These are phyloP conservation scores for Angomonas ambiguus DNA, from an alignment of 208 protist genomes.

Conservation along the genomic window DNA sequence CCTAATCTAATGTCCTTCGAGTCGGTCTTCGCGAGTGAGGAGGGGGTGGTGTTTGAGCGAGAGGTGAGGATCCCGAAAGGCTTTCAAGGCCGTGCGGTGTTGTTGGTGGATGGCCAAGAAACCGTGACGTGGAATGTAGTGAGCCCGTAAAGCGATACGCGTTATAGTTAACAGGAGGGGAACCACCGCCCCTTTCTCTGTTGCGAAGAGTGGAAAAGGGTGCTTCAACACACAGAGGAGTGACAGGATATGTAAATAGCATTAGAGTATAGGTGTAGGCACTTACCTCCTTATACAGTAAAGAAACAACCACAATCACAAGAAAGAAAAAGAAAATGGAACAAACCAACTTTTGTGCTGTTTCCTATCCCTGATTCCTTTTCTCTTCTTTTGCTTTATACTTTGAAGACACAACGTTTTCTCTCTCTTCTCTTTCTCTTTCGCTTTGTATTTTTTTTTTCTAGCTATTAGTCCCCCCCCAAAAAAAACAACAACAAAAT, in stretches of 20 bases:
- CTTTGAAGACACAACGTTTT: constrained; percentile 8
- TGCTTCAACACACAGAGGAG: too few species aligned
- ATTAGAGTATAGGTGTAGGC: too few species aligned
- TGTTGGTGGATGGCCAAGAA: constrained; percentile 49
- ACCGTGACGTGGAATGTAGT: constrained; percentile 34
- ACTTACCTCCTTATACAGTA: too few species aligned
- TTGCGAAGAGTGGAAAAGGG: too few species aligned
- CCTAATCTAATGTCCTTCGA: not conserved
- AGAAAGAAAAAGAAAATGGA: not conserved
- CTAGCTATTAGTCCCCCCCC: too few species aligned
- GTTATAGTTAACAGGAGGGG: not conserved
- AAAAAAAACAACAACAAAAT: too few species aligned
- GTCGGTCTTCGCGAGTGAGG: constrained; percentile 1
- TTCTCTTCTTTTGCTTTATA: too few species aligned
- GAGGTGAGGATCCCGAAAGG: constrained; percentile 17
- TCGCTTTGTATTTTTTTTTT: constrained; percentile 7
- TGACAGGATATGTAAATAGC: too few species aligned
- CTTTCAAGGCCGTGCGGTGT: constrained; percentile 32
- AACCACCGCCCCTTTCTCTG: too few species aligned
- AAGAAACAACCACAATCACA: too few species aligned
- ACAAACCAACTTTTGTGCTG: too few species aligned
- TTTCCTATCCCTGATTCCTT: too few species aligned
- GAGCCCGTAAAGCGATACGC: not conserved
- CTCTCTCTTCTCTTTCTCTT: constrained; percentile 10
- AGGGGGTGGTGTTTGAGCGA: constrained; percentile 22